Base-by-base conservation (phyloP, 2,329 filamentous ascomycete genomes). In the Talaromyces sp. region DNA sequence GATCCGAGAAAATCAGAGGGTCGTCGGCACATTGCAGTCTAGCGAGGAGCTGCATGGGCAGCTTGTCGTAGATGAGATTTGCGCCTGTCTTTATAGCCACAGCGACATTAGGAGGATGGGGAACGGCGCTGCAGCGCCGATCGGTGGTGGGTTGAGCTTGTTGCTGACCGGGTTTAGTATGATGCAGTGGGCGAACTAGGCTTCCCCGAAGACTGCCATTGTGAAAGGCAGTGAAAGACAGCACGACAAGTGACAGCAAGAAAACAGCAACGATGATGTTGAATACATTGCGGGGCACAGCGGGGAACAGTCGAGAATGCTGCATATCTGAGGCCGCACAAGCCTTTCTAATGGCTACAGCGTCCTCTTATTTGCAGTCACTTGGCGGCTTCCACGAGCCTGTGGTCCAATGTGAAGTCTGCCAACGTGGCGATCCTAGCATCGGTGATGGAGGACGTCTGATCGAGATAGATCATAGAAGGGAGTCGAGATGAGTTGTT, bases 61-160 rank as follows among this genome's bases (percentile, higher is more conserved):
- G 70, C 53, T 79, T 81, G 33, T 79, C 74, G 62, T 78, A 83
- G 18, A 82, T 72, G 68, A 86, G 83, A 44, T 81, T 83, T 2
- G 83, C 83, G 40, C 84, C 83, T 3, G 84, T 86, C 73, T 86
- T 86, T 72, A 87, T 79, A 54, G 86, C 72, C 30, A 86, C 72
- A 31, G 82, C 72, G 36, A 83, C 75, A 64, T 78, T 77, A 52
- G 78, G 78, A 10, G 76, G 78, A 61, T 81, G 75, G 10, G 80
- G 78, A 55, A 82, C 79, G 54, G 66, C 64, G 27, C 72, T 70
- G 66, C 81, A 83, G 36, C 65, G 66, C 23, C 66, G 65, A 61
- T 68, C 67, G 18, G n/a, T 23, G 28, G 23, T 61, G 18, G 47
- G 18, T 52, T 40, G 30, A 28, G n/a, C 30, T 40, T 27, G 30